Percentiles rank a stretch among this genome's conserved stretches.
Conservation (phyloP, 1,284 basidiomycete genomes). For the Ceratobasidium theobromae region DNA sequence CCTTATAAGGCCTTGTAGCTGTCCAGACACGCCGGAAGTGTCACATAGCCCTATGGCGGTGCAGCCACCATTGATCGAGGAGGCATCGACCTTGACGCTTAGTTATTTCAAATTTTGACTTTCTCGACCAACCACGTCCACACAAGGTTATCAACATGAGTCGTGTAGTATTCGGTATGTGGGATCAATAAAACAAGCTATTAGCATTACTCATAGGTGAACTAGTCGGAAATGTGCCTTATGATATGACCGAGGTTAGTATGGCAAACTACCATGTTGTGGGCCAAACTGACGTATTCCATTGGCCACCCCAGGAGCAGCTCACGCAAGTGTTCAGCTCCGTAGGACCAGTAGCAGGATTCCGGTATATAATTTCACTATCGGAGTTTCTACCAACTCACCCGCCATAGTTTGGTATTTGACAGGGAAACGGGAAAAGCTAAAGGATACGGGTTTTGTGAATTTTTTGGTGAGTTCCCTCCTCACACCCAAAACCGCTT, state of each 20-base stretch:
- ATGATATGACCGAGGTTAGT: conserved; percentile 76
- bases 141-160: conserved; percentile 15
- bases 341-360: conserved; percentile 84
- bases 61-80: neutral
- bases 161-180: conserved; percentile 37
- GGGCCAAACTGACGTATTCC: neutral
- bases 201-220: neutral
- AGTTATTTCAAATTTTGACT: no score
- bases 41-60: neutral
- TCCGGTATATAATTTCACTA: conserved; percentile 55
- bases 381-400: neutral
- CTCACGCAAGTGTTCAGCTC: conserved; percentile 83
- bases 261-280: neutral
- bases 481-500: no score
- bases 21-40: no score
- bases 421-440: conserved; percentile 95
- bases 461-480: conserved; percentile 90
- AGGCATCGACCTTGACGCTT: no score
- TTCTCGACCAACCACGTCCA: no score
- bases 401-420: conserved; percentile 75
- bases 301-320: conserved; percentile 55
- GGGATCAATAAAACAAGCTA: neutral
- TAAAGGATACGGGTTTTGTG: conserved; percentile 96
- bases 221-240: conserved; percentile 81
- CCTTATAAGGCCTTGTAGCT: no score